phyloP scores from a whole-genome alignment of 2,329 filamentous ascomycete genomes.

The Colletotrichum ledebouriae region DNA sequence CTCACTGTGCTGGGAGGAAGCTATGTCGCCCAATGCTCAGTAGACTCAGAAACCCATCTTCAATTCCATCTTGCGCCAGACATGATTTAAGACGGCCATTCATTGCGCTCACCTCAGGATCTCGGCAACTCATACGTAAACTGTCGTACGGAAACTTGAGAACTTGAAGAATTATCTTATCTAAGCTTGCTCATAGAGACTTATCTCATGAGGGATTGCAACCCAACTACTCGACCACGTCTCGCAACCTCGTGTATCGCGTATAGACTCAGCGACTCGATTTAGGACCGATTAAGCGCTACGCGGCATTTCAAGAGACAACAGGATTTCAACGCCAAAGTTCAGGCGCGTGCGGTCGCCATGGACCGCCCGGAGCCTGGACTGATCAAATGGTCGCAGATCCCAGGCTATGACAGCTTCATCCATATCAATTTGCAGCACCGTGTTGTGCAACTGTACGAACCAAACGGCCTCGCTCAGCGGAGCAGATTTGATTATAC shows the following conservation, averaged over 20 bases:
- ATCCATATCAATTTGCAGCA: conserved; percentile 76
- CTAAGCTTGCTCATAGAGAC: background rate
- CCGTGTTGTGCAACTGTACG: conserved; percentile 72
- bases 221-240: background rate
- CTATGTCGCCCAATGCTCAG: conserved; percentile 30
- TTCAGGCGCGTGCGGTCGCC: conserved; percentile 43
- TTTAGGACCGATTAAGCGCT: background rate
- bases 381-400: conserved; percentile 76
- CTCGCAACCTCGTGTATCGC: background rate
- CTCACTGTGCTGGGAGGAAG: conserved; percentile 32
- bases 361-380: conserved; percentile 74
- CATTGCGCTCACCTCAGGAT: too few species aligned
- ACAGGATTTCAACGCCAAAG: background rate
- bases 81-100: background rate
- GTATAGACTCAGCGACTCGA: background rate
- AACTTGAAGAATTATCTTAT: too few species aligned
- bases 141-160: too few species aligned
- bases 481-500: conserved; percentile 69
- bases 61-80: background rate
- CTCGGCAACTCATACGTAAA: too few species aligned
- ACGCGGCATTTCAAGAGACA: background rate
- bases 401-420: conserved; percentile 69
- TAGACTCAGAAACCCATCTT: conserved; percentile 5
- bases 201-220: background rate
- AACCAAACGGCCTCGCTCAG: conserved; percentile 71